Base-by-base conservation (phyloP, 495 filamentous ascomycete species). In the Daldinia concentrica region DNA sequence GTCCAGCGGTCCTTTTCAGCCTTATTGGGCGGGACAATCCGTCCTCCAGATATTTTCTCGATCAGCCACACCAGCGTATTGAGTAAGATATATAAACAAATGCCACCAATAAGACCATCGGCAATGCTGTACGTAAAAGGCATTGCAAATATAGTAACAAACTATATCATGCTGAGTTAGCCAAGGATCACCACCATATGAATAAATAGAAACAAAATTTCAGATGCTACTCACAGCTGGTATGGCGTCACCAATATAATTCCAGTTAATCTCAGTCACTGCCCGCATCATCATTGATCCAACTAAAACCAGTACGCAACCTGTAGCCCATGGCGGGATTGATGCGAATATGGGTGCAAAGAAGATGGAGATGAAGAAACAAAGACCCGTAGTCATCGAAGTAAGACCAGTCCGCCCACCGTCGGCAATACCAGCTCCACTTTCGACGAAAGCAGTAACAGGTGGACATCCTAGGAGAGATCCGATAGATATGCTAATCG, bases 281-380 rank as follows among this genome's bases (percentile, higher is more conserved):
- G 91, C 82, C 64, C 87, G 85, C 69, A 90, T 88, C 92, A 95
- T 95, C 84, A 95, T 89, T 32, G 90, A 87, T 34, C 92, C 91
- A 59, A 95, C 91, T 36, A 95, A 86, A 69, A 95, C 86, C 19
- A 95, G 87, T 24, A 92, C 93, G 79, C 89, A 92, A 19, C 92
- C 92, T 3, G 92, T 95, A 1, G 92, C 92, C 91, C 91, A 95
- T 0, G 91, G 87, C 3, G 92, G 92, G 66, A 95, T 94, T 0
- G 89, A 92, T 14, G 92, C 92, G 76, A 94, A 94, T 65, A 95
- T 93, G 1, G 92, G 92, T 0, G 92, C 91, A 77, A 94, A 94
- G 85, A 95, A 95, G 36, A 95, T 87, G 37, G 91, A 85, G 75
- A 95, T 89, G 84, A 95, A 93, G 84, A 95, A 95, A 78, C 90